These are phyloP conservation scores for Ensete glaucum DNA, from an alignment of 176 grass and related monocot species.

Conservation along the genomic window DNA sequence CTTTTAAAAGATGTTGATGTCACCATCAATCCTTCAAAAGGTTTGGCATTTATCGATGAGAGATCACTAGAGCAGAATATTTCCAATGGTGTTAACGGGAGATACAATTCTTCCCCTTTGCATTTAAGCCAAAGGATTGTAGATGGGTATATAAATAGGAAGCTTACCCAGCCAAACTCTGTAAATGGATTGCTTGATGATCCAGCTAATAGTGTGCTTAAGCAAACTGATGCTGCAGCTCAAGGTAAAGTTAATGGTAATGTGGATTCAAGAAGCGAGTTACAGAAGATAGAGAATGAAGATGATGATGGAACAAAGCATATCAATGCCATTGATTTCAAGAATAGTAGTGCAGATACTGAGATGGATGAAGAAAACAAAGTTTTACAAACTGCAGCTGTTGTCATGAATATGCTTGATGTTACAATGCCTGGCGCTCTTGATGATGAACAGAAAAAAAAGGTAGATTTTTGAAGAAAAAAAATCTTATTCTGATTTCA, in stretches of 20 bases:
- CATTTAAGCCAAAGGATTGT: constrained; percentile 28
- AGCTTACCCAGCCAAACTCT: background rate
- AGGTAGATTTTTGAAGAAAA: constrained; percentile 27
- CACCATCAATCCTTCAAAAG: constrained; percentile 78
- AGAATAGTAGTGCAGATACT: background rate
- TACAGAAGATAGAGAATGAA: constrained; percentile 19
- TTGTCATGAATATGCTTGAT: constrained; percentile 91
- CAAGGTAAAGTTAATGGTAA: constrained; percentile 29
- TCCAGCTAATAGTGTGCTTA: constrained; percentile 26
- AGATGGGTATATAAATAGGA: constrained; percentile 9
- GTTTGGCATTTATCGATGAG: constrained; percentile 50
- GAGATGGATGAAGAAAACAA: constrained; percentile 30
- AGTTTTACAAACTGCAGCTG: constrained; percentile 60
- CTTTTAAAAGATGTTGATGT: constrained; percentile 86
- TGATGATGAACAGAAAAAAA: constrained; percentile 68
- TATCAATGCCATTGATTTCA: constrained; percentile 6
- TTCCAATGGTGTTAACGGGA: constrained; percentile 17
- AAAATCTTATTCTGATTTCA: background rate
- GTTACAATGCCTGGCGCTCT: constrained; percentile 74
- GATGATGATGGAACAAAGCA: constrained; percentile 26
- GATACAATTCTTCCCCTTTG: constrained; percentile 20
- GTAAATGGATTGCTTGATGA: constrained; percentile 51
- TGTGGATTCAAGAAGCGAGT: constrained; percentile 23
- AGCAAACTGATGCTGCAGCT: constrained; percentile 25
- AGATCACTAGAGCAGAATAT: constrained; percentile 25